Conservation (phyloP, 805 yeast species). For the Lachancea kluyveri region DNA sequence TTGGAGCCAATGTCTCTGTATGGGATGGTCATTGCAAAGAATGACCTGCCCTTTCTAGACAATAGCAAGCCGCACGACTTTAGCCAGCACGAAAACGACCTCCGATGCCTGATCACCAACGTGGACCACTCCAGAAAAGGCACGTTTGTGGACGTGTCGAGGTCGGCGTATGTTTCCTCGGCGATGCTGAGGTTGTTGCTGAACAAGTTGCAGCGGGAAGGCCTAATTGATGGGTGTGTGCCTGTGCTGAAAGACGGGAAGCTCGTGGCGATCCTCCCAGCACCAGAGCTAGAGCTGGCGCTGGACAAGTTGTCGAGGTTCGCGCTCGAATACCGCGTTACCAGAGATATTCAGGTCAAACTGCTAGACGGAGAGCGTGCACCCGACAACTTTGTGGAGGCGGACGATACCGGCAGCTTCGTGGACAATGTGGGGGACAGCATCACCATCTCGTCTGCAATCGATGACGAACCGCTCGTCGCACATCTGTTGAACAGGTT, state of each 20-base stretch:
- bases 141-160: slow-evolving; percentile 33
- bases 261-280: slow-evolving; percentile 42
- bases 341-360: slow-evolving; percentile 3
- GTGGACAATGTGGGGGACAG: neutral
- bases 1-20: slow-evolving; percentile 47
- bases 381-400: neutral
- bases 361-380: slow-evolving; percentile 1
- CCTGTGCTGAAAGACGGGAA: slow-evolving; percentile 36
- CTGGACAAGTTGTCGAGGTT: slow-evolving; percentile 31
- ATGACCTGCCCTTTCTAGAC: slow-evolving; percentile 50
- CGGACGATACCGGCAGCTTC: neutral
- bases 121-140: slow-evolving; percentile 10
- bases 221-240: slow-evolving; percentile 47
- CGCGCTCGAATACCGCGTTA: slow-evolving; percentile 3
- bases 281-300: slow-evolving; percentile 46
- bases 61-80: slow-evolving; percentile 34
- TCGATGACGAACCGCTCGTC: slow-evolving; percentile 5
- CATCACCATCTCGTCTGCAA: neutral
- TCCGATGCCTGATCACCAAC: slow-evolving; percentile 35
- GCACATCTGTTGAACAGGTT: slow-evolving; percentile 20
- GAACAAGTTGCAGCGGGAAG: slow-evolving; percentile 33
- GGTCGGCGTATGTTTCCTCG: slow-evolving; percentile 32
- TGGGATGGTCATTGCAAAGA: slow-evolving; percentile 40
- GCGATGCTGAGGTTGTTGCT: slow-evolving; percentile 33
- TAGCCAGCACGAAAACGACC: slow-evolving; percentile 27